Evolutionary conservation across 805 yeast species (phyloP).

Genomic region (Myxozyma nipponensis): DNA sequence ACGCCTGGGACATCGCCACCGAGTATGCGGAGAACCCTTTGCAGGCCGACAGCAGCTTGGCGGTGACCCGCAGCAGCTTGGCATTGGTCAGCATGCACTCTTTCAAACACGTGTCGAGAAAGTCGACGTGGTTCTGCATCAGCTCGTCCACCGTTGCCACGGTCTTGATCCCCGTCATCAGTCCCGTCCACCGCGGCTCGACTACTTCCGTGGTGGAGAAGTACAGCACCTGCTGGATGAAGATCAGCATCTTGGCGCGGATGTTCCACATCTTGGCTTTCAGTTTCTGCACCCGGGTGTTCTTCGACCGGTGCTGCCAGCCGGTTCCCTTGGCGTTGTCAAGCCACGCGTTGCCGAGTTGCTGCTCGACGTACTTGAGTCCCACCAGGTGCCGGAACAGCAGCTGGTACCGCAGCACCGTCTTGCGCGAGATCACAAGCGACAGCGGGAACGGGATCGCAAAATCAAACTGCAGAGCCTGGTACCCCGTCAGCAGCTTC

Average conservation of each 20-base stretch:
- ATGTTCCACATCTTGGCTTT: conserved; percentile 34
- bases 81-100: conserved; percentile 65
- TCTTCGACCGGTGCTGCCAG: conserved; percentile 56
- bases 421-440: conserved; percentile 64
- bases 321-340: conserved; percentile 60
- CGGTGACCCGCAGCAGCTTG: conserved; percentile 41
- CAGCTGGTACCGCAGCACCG: conserved; percentile 72
- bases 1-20: conserved; percentile 48
- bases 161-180: conserved; percentile 36
- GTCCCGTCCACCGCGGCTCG: conserved; percentile 49
- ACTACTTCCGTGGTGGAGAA: conserved; percentile 59
- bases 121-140: conserved; percentile 48
- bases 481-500: conserved; percentile 33
- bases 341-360: conserved; percentile 65
- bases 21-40: conserved; percentile 47
- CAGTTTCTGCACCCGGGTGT: conserved; percentile 26
- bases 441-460: conserved; percentile 81
- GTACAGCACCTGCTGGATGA: conserved; percentile 51
- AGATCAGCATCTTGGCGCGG: conserved; percentile 50
- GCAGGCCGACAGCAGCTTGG: conserved; percentile 35
- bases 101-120: conserved; percentile 58
- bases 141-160: conserved; percentile 44
- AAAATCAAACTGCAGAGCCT: conserved; percentile 40
- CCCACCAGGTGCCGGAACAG: conserved; percentile 67
- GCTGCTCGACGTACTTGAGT: conserved; percentile 57